Conservation (phyloP, 306 rosid genomes). For the Vigna trinervia region DNA sequence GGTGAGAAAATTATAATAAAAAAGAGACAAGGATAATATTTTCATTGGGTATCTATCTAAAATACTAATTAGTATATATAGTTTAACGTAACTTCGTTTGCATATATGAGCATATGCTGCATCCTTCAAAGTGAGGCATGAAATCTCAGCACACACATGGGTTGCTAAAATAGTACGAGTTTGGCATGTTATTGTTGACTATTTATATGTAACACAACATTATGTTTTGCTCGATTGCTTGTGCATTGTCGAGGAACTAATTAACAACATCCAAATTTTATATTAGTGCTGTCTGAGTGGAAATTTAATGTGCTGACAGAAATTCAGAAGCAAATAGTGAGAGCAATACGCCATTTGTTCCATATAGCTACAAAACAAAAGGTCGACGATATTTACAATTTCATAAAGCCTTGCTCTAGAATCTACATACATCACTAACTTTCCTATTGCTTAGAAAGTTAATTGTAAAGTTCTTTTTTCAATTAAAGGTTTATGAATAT, state of each 20-base stretch:
- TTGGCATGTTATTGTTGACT: slow-evolving; percentile 22
- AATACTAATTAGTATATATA: slow-evolving; percentile 11
- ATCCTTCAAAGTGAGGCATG: slow-evolving; percentile 44
- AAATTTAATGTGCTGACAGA: slow-evolving; percentile 26
- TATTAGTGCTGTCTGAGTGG: slow-evolving; percentile 44
- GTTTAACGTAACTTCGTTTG: background rate
- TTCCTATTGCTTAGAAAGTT: background rate
- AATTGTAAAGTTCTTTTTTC: too few species aligned
- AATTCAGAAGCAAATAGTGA: background rate
- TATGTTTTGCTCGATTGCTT: slow-evolving; percentile 28
- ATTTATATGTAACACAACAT: slow-evolving; percentile 30
- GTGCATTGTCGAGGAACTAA: slow-evolving; percentile 40
- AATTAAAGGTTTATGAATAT: too few species aligned
- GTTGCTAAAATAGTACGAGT: slow-evolving; percentile 17
- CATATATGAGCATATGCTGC: slow-evolving; percentile 38
- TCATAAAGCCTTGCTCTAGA: too few species aligned
- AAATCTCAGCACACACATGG: slow-evolving; percentile 51
- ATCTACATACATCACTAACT: too few species aligned
- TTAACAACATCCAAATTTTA: slow-evolving; percentile 21
- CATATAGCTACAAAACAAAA: too few species aligned
- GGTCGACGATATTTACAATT: too few species aligned
- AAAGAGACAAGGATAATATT: background rate
- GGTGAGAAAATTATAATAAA: background rate
- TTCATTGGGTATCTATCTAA: slow-evolving; percentile 7
- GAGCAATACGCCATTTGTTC: too few species aligned